Evolutionary conservation across 2,329 filamentous ascomycete species (phyloP).

Genomic region (Gaeumannomyces tritici): DNA sequence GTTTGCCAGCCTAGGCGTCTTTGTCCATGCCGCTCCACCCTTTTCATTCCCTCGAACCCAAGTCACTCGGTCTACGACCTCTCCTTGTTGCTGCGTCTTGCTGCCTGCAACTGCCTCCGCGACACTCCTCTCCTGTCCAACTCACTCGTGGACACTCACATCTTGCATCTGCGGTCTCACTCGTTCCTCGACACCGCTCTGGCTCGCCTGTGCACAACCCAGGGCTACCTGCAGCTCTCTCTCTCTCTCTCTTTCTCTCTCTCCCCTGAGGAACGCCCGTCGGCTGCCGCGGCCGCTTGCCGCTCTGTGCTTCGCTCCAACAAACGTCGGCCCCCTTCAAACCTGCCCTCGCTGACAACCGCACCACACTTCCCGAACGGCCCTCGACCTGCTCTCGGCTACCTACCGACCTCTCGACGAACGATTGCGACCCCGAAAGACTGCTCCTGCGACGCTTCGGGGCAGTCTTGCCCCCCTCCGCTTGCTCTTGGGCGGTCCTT

Average conservation of each 20-base stretch:
- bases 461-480: neutral
- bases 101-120: neutral
- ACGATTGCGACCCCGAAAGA: neutral
- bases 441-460: neutral
- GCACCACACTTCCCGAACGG: neutral
- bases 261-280: constrained; percentile 1
- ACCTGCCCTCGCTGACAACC: neutral
- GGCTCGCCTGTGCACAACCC: neutral
- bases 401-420: neutral
- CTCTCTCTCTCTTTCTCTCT: neutral
- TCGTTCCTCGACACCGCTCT: neutral
- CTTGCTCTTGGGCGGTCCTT: neutral
- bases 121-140: neutral
- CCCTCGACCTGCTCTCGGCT: neutral
- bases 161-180: neutral
- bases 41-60: neutral
- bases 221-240: constrained; percentile 1
- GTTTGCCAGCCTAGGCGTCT: neutral
- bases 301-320: neutral
- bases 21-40: neutral
- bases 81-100: neutral
- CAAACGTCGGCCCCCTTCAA: neutral
- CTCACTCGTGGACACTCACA: neutral
- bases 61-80: neutral
- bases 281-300: constrained; percentile 1